phyloP scores from a whole-genome alignment of 108 stramenopile genomes.

The Skeletonema grethae region DNA sequence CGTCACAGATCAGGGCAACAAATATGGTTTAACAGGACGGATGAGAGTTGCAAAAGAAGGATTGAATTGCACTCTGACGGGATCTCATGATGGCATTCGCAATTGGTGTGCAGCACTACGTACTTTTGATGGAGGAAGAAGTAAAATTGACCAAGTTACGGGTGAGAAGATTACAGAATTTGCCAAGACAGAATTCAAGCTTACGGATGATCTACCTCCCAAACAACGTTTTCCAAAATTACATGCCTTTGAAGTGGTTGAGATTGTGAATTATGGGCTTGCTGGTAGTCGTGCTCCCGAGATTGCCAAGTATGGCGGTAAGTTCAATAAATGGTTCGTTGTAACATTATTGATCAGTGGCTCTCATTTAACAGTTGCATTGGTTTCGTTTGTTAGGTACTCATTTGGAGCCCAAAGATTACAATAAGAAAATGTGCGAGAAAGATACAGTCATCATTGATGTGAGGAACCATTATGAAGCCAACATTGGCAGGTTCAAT shows the following conservation, averaged over 20 bases:
- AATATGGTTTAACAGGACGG: slow-evolving; percentile 70
- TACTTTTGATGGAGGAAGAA: slow-evolving; percentile 51
- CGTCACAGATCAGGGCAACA: slow-evolving; percentile 48
- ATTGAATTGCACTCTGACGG: slow-evolving; percentile 91
- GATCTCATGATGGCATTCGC: slow-evolving; percentile 44
- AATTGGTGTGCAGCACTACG: slow-evolving; percentile 67
- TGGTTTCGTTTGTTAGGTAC: slow-evolving; percentile 3
- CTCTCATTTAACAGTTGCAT: not conserved
- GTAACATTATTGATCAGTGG: not conserved
- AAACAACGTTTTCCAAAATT: slow-evolving; percentile 78
- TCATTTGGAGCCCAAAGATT: slow-evolving; percentile 86
- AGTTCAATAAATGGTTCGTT: not conserved
- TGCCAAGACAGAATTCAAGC: slow-evolving; percentile 82
- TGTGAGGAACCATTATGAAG: slow-evolving; percentile 92
- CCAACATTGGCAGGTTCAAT: slow-evolving; percentile 64
- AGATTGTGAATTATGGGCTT: slow-evolving; percentile 89
- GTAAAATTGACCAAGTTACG: slow-evolving; percentile 14
- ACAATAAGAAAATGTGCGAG: slow-evolving; percentile 79
- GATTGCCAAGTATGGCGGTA: slow-evolving; percentile 66
- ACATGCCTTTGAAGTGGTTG: slow-evolving; percentile 73
- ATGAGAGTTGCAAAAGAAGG: slow-evolving; percentile 89
- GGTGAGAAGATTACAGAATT: slow-evolving; percentile 55
- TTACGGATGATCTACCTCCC: slow-evolving; percentile 71
- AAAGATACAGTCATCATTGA: slow-evolving; percentile 87
- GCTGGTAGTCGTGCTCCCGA: slow-evolving; percentile 69